Percentiles rank a stretch among this genome's conserved stretches.
Conservation (phyloP, 805 yeast species). For the Ogataea nonfermentans region DNA sequence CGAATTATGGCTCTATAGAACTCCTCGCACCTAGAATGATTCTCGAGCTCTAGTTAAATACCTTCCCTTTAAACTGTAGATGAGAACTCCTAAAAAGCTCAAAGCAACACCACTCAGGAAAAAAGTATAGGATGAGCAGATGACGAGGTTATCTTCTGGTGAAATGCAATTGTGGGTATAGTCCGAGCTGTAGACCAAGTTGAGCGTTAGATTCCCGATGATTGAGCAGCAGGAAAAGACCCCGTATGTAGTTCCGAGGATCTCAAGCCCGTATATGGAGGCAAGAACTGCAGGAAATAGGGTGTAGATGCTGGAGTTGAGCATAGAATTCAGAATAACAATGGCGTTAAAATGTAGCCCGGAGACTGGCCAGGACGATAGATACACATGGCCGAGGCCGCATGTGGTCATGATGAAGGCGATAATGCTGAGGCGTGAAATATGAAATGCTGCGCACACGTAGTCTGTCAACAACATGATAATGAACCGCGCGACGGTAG, state of each 20-base stretch:
- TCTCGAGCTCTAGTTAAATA: slow-evolving; percentile 28
- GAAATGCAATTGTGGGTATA: slow-evolving; percentile 45
- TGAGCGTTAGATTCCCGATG: slow-evolving; percentile 31
- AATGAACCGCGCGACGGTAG: slow-evolving; percentile 66
- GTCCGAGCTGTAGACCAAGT: slow-evolving; percentile 72
- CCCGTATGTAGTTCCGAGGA: slow-evolving; percentile 93
- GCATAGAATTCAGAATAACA: slow-evolving; percentile 28
- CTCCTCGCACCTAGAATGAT: slow-evolving; percentile 23
- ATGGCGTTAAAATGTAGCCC: slow-evolving; percentile 23
- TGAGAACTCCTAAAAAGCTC: slow-evolving; percentile 23
- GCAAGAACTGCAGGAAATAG: slow-evolving; percentile 82
- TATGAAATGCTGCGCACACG: slow-evolving; percentile 32
- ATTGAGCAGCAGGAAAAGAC: slow-evolving; percentile 78
- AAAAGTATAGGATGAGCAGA: slow-evolving; percentile 35
- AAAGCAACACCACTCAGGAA: slow-evolving; percentile 29
- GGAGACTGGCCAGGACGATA: slow-evolving; percentile 21
- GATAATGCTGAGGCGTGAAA: slow-evolving; percentile 32
- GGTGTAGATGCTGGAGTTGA: slow-evolving; percentile 80
- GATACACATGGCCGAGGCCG: slow-evolving; percentile 30
- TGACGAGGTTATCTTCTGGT: slow-evolving; percentile 24
- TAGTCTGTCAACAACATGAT: slow-evolving; percentile 72
- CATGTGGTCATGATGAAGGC: slow-evolving; percentile 26
- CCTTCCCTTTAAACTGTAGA: slow-evolving; percentile 22
- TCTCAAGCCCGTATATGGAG: slow-evolving; percentile 81
- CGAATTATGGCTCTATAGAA: not conserved